A percentile compares a stretch with the other conserved stretches of the same genome.
These are phyloP conservation scores for Scedosporium minutisporum DNA, from an alignment of 2,329 filamentous ascomycete genomes.

Conservation along the genomic window DNA sequence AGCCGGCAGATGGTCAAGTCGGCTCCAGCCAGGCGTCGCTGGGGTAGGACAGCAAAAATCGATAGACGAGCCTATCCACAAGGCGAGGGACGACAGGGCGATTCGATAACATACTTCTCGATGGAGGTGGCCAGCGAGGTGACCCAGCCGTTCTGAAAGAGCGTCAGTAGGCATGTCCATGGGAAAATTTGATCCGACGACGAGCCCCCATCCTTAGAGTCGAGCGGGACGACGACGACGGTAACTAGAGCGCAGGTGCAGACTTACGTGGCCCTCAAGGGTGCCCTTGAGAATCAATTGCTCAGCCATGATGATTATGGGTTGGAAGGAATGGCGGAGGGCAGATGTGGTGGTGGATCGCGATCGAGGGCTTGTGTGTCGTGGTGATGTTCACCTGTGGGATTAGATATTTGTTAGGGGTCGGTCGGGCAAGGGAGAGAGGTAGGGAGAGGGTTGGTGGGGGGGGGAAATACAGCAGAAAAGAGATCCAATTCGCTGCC, in stretches of 20 bases:
- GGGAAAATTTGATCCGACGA: conserved; percentile 11
- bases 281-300: conserved; percentile 93
- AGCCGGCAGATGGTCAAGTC: neutral
- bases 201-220: neutral
- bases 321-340: conserved; percentile 3
- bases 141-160: conserved; percentile 79
- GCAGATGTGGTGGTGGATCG: neutral
- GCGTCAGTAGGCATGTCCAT: conserved; percentile 7
- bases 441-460: neutral
- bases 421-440: neutral
- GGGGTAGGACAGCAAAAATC: neutral
- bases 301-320: conserved; percentile 59
- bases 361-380: neutral
- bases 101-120: conserved; percentile 69
- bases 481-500: neutral
- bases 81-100: conserved; percentile 4
- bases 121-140: conserved; percentile 96
- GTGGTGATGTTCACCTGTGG: conserved; percentile 2
- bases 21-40: no score
- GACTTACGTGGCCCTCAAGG: conserved; percentile 87
- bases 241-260: neutral
- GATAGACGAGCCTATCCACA: conserved; percentile 5
- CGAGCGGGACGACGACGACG: neutral
- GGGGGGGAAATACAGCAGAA: neutral
- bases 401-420: conserved; percentile 2